Percentiles rank a stretch among this genome's conserved stretches.
phyloP scores from a whole-genome alignment of 2,329 filamentous ascomycete species.

The Monosporascus sp. region DNA sequence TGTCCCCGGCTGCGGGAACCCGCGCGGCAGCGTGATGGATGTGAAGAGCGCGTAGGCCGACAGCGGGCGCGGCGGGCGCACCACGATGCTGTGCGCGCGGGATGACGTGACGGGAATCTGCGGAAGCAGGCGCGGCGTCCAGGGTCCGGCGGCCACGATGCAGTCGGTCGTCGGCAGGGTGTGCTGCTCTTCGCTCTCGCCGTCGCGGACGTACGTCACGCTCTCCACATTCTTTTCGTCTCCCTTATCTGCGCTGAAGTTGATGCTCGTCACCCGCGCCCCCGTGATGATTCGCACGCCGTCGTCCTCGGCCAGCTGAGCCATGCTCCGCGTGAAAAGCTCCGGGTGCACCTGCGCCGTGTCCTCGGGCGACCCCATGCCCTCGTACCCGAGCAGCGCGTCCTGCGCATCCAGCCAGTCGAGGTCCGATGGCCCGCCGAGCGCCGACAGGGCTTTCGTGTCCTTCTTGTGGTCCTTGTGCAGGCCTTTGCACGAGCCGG shows the following conservation, averaged over 20 bases:
- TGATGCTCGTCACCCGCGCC: constrained; percentile 22
- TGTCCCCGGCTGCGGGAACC: constrained; percentile 34
- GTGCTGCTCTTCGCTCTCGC: constrained; percentile 12
- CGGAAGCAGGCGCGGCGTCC: constrained; percentile 39
- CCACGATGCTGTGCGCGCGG: constrained; percentile 41
- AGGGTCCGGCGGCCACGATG: constrained; percentile 38
- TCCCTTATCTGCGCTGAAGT: constrained; percentile 8
- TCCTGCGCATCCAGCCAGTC: constrained; percentile 61
- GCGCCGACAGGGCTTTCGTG: constrained; percentile 15
- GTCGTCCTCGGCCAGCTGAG: constrained; percentile 57
- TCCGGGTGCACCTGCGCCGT: constrained; percentile 77
- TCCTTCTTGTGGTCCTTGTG: constrained; percentile 27
- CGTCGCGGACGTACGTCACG: constrained; percentile 24
- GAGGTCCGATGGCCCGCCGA: constrained; percentile 49
- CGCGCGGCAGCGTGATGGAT: constrained; percentile 56
- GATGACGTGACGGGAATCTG: constrained; percentile 34
- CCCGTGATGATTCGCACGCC: constrained; percentile 47
- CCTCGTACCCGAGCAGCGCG: constrained; percentile 33
- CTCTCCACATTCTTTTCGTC: constrained; percentile 17
- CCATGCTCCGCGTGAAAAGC: constrained; percentile 69
- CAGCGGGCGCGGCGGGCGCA: constrained; percentile 35
- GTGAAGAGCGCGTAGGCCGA: constrained; percentile 65
- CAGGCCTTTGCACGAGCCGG: constrained; percentile 16
- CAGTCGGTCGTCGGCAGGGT: constrained; percentile 22
- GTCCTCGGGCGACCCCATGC: constrained; percentile 44